Evolutionary conservation across 2,329 filamentous ascomycete species (phyloP).

Genomic region (Penicillium vulpinum): DNA sequence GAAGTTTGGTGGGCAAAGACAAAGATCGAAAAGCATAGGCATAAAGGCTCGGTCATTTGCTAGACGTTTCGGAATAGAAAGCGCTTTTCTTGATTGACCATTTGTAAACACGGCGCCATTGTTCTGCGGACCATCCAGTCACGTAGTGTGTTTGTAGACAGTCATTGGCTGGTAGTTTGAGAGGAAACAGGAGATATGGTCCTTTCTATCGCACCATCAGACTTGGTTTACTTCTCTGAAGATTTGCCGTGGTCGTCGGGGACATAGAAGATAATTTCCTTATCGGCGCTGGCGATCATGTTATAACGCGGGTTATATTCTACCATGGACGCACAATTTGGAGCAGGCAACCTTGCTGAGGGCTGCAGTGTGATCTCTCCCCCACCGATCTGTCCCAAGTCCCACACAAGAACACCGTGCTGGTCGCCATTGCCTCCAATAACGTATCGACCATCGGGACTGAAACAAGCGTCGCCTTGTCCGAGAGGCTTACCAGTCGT

Average conservation of each 20-base stretch:
- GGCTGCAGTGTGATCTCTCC: slow-evolving; percentile 55
- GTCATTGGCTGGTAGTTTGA: not conserved
- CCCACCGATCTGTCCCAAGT: slow-evolving; percentile 62
- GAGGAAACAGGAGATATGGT: not conserved
- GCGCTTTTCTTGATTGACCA: not conserved
- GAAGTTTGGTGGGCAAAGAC: slow-evolving; percentile 68
- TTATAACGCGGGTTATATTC: slow-evolving; percentile 91
- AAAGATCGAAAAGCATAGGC: slow-evolving; percentile 45
- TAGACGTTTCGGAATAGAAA: not conserved
- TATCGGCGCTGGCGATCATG: slow-evolving; percentile 85
- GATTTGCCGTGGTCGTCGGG: slow-evolving; percentile 58
- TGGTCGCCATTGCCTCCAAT: slow-evolving; percentile 71
- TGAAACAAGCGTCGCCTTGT: slow-evolving; percentile 81
- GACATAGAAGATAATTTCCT: slow-evolving; percentile 76
- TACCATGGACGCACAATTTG: slow-evolving; percentile 69
- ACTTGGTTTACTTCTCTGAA: slow-evolving; percentile 33
- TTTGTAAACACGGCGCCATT: not conserved
- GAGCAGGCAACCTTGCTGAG: slow-evolving; percentile 40
- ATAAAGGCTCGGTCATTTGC: not conserved
- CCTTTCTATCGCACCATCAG: not conserved
- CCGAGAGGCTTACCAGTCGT: slow-evolving; percentile 54
- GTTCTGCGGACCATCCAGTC: not conserved
- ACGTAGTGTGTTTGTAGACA: not conserved
- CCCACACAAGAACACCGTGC: slow-evolving; percentile 81
- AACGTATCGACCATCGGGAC: slow-evolving; percentile 84